Evolutionary conservation across 139 green algal genomes (phyloP).

Genomic region (Auxenochlorella pyrenoidosa): DNA sequence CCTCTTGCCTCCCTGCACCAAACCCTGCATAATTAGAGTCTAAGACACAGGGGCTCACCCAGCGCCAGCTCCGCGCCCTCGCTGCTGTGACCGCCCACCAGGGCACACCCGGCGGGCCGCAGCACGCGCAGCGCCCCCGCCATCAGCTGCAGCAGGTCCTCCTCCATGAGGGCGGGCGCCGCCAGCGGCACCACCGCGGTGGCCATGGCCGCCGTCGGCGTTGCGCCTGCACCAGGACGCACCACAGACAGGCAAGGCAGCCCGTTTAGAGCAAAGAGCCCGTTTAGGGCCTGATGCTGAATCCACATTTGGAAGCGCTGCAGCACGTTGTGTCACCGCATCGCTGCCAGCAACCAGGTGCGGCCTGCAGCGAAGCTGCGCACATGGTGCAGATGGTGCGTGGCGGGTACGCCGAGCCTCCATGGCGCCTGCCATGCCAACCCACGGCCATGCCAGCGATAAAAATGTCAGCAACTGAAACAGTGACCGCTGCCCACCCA

Average conservation of each 20-base stretch:
- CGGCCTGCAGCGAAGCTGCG: too few species aligned
- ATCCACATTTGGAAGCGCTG: too few species aligned
- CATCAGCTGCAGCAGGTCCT: slow-evolving; percentile 86
- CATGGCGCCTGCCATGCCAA: too few species aligned
- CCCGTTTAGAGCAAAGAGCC: too few species aligned
- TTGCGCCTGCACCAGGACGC: slow-evolving; percentile 52
- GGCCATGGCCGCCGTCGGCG: slow-evolving; percentile 78
- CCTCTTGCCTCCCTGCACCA: not conserved
- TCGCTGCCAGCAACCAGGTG: too few species aligned
- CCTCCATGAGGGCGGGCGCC: slow-evolving; percentile 68
- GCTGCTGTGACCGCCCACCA: slow-evolving; percentile 87
- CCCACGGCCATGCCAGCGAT: too few species aligned
- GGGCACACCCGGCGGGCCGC: slow-evolving; percentile 67
- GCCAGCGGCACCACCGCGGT: slow-evolving; percentile 78
- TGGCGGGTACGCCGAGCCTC: too few species aligned
- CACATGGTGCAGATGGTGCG: too few species aligned
- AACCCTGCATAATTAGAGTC: not conserved
- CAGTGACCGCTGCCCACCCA: slow-evolving; percentile 51
- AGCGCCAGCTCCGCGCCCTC: slow-evolving; percentile 83
- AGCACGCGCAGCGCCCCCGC: slow-evolving; percentile 67
- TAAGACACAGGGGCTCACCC: not conserved
- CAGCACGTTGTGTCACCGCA: too few species aligned
- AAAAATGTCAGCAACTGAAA: not conserved
- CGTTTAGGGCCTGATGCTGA: too few species aligned
- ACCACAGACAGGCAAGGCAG: not conserved